Base-by-base conservation (phyloP, 2,329 filamentous ascomycete genomes). In the Clarireedia paspali region DNA sequence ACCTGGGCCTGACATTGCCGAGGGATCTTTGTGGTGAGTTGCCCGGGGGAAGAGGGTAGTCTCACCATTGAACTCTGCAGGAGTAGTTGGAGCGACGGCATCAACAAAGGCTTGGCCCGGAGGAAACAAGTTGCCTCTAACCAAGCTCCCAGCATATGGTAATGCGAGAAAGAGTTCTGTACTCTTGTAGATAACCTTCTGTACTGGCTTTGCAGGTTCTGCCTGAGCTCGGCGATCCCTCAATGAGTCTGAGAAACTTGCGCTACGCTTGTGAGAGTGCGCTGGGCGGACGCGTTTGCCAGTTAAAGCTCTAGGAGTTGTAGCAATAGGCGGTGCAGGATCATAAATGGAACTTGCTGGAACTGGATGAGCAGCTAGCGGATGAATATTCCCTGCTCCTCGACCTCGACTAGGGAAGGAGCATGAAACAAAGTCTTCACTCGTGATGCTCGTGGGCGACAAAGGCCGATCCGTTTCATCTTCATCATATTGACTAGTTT, bases 161-260 rank as follows among this genome's bases (percentile, higher is more conserved):
- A 85, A 75, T 9, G 84, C 77, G 60, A 85, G 77, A 14, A 84
- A 71, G 15, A 85, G 72, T 57, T 84, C 81, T 3, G 77, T 73
- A 23, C 80, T 80, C 60, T 79, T 80, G 60, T 76, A 75, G 2
- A 77, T 68, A 4, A 76, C 67, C 57, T 75, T 79, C 47, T 81
- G 79, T 3, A 74, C 60, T 12, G 65, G 62, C 47, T 81, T 78
- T 4, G 73, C 60, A 9, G 64, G 61, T 46, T 64, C 70, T 12
- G 70, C 61, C 23, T 57, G 5, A 71, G 70, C 23, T 70, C 81
- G 72, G 74, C 85, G 71, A 66, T 94, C 88, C 63, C 90, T 78
- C 51, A 92, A 71, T 1, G 91, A 92, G 71, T 96, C 89, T 0
- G 88, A 89, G 64, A 94, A 86, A 68, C 91, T 96, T 50, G 86